A percentile compares a stretch with the other conserved stretches of the same genome.
phyloP scores from a whole-genome alignment of 2,329 filamentous ascomycete species.

The Xylaria digitata region DNA sequence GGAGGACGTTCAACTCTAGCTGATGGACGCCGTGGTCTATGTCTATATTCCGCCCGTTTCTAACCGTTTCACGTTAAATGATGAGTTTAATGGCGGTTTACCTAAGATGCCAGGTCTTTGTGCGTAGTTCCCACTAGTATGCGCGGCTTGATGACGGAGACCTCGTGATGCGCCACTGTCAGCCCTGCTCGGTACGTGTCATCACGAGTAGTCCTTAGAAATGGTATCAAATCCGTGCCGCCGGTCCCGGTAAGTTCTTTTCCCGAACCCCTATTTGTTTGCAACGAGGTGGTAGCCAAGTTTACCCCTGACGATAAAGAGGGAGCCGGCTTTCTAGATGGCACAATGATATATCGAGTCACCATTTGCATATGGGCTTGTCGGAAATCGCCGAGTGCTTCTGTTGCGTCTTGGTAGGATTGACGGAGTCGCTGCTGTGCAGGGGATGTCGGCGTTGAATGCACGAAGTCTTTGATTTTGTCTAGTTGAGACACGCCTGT shows the following conservation, averaged over 20 bases:
- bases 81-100: not conserved
- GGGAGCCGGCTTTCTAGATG: slow-evolving; percentile 61
- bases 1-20: not conserved
- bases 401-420: slow-evolving; percentile 77
- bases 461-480: slow-evolving; percentile 78
- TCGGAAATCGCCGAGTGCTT: slow-evolving; percentile 79
- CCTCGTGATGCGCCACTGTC: slow-evolving; percentile 1
- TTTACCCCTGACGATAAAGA: slow-evolving; percentile 50
- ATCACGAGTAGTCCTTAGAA: slow-evolving; percentile 87
- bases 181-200: slow-evolving; percentile 67
- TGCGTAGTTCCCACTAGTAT: not conserved
- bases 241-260: slow-evolving; percentile 81
- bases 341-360: slow-evolving; percentile 88
- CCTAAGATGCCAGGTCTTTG: not conserved
- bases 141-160: not conserved
- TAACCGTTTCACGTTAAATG: slow-evolving; percentile 13
- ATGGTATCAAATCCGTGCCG: slow-evolving; percentile 87
- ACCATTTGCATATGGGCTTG: slow-evolving; percentile 93
- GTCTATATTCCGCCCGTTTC: slow-evolving; percentile 8
- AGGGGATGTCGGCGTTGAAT: slow-evolving; percentile 39
- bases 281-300: slow-evolving; percentile 59
- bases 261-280: slow-evolving; percentile 30
- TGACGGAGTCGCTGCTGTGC: slow-evolving; percentile 58
- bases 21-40: not conserved
- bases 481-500: slow-evolving; percentile 74